These are phyloP conservation scores for Curvularia sp. DNA, from an alignment of 2,329 filamentous ascomycete genomes.

Conservation along the genomic window DNA sequence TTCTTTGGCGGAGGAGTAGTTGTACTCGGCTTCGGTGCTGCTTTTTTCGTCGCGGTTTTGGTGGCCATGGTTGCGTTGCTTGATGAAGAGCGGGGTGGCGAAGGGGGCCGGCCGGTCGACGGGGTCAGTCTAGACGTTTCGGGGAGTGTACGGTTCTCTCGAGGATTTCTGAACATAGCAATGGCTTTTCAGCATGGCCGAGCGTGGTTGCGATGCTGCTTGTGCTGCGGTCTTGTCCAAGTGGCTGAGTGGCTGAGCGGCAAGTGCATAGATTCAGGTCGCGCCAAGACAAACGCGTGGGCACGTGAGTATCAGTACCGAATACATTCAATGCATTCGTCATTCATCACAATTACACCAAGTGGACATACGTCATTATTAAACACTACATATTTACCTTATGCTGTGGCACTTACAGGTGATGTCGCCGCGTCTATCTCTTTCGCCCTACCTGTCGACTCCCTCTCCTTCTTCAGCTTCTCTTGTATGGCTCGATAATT, in stretches of 20 bases:
- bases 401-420: neutral
- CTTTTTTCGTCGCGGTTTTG: conserved; percentile 34
- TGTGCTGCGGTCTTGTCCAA: neutral
- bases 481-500: conserved; percentile 63
- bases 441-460: neutral
- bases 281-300: conserved; percentile 20
- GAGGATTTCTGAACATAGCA: conserved; percentile 63
- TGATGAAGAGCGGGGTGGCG: conserved; percentile 53
- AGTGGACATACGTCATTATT: neutral
- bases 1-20: conserved; percentile 30
- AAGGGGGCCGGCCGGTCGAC: conserved; percentile 61
- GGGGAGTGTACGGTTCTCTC: conserved; percentile 54
- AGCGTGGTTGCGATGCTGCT: neutral
- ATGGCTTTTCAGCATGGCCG: neutral
- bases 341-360: neutral
- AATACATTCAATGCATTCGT: neutral
- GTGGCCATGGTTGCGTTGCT: conserved; percentile 31
- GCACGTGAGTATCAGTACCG: conserved; percentile 8
- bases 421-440: neutral
- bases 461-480: conserved; percentile 50
- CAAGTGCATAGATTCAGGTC: conserved; percentile 1
- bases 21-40: conserved; percentile 24
- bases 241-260: conserved; percentile 13
- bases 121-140: conserved; percentile 49
- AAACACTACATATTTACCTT: neutral